A percentile compares a stretch with the other conserved stretches of the same genome.
phyloP scores from a whole-genome alignment of 2,329 filamentous ascomycete genomes.

The Drechslerella stenobrocha region DNA sequence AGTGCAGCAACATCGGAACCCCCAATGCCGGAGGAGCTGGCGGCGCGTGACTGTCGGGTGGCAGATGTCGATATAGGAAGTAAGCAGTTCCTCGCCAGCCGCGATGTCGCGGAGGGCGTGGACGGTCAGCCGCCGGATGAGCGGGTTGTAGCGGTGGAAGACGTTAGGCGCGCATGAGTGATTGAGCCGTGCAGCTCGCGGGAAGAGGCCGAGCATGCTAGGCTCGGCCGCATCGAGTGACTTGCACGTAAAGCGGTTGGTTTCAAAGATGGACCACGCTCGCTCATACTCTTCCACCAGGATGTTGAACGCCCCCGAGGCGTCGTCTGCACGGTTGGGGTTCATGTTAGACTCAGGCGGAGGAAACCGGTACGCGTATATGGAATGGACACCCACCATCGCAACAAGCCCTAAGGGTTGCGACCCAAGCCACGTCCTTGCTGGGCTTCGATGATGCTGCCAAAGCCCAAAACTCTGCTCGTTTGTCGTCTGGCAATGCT shows the following conservation, averaged over 20 bases:
- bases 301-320: conserved; percentile 22
- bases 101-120: conserved; percentile 52
- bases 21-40: conserved; percentile 31
- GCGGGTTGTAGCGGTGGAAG: conserved; percentile 51
- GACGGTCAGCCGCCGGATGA: conserved; percentile 49
- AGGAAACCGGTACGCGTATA: no score
- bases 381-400: conserved; percentile 16
- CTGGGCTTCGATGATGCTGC: conserved; percentile 38
- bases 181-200: conserved; percentile 53
- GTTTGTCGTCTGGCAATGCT: conserved; percentile 1
- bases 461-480: conserved; percentile 21
- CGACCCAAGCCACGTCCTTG: conserved; percentile 31
- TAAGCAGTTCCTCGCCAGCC: conserved; percentile 52
- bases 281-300: conserved; percentile 25
- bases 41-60: conserved; percentile 23
- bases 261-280: conserved; percentile 46
- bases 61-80: conserved; percentile 50
- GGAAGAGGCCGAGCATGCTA: conserved; percentile 49
- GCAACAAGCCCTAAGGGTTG: conserved; percentile 8
- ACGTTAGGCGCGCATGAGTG: conserved; percentile 53
- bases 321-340: conserved; percentile 13
- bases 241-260: conserved; percentile 43
- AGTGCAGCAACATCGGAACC: conserved; percentile 29
- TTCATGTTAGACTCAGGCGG: not conserved
- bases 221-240: not conserved